Base-by-base conservation (phyloP, 192 early-diverging fungal species). In the Chytriomyces sp. region DNA sequence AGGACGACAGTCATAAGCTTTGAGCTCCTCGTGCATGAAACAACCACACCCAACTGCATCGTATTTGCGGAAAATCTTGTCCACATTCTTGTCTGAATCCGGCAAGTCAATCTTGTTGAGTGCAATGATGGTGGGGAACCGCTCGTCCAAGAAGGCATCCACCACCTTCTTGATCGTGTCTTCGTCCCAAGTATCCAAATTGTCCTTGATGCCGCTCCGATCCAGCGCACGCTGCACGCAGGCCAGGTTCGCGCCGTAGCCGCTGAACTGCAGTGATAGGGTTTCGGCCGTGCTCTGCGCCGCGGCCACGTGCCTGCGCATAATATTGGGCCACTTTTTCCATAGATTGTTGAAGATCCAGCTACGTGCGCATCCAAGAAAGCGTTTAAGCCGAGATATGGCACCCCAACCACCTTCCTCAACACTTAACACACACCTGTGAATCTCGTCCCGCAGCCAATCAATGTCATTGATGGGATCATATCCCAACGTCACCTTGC, bases 101-200 rank as follows among this genome's bases (percentile, higher is more conserved):
- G 93, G 86, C 70, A 92, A 83, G 66, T 94, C 93, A 40, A 94
- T 93, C 64, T 94, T 94, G 81, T 94, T 94, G 34, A 94, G 78
- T 3, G 92, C 88, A 39, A 94, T 86, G 52, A 94, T 72, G 0
- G 92, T 94, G 10, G 93, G 93, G 65, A 94, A 94, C 8, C 92
- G 85, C 62, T 85, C 84, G 39, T 92, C 88, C 64, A 94, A 64
- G 72, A 94, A 94, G 25, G 71, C 83, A 33, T 81, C 73, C 3
- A 94, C 91, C 52, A 93, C 77, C 37, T 63, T 75, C 4, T 70
- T 59, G 33, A 93, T 40, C 7, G 83, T 85, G 19, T 83, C 85
- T 26, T 86, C 80, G n/a, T 80, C 81, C 92, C 91, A 93, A 6
- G 77, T 80, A 26, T 89, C 89, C 68, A 93, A 70, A 10, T 83